A percentile compares a stretch with the other conserved stretches of the same genome.
Evolutionary conservation across 495 filamentous ascomycete species (phyloP).

Genomic region (Penicillium ucsense): DNA sequence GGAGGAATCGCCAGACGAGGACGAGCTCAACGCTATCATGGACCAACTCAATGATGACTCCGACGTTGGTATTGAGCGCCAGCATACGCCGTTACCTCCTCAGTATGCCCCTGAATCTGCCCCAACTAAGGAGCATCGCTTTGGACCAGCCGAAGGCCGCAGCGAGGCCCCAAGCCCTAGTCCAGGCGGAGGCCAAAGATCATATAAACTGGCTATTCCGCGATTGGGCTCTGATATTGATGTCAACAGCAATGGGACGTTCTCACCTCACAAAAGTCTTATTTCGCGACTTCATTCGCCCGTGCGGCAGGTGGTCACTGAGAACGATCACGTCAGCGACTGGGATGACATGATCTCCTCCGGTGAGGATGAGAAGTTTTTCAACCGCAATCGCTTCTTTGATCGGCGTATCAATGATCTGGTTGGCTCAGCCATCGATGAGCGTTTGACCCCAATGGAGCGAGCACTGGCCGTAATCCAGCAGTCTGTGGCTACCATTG

Average conservation of each 20-base stretch:
- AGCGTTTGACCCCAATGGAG: conserved; percentile 69
- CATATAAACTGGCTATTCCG: conserved; percentile 34
- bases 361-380: conserved; percentile 70
- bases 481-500: conserved; percentile 47
- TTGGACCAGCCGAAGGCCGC: conserved; percentile 45
- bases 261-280: conserved; percentile 30
- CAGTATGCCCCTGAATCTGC: conserved; percentile 22
- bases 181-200: conserved; percentile 47
- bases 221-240: conserved; percentile 34
- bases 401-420: conserved; percentile 79
- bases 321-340: conserved; percentile 65
- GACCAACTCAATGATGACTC: conserved; percentile 63
- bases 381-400: conserved; percentile 67
- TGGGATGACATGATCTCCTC: conserved; percentile 85
- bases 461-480: conserved; percentile 67
- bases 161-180: conserved; percentile 72
- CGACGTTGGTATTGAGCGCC: conserved; percentile 59
- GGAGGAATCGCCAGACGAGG: conserved; percentile 48
- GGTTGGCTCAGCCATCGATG: conserved; percentile 67
- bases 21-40: conserved; percentile 82
- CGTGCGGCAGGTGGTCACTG: conserved; percentile 56
- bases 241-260: conserved; percentile 26
- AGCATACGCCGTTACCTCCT: conserved; percentile 31
- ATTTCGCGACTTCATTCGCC: conserved; percentile 40
- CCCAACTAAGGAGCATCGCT: conserved; percentile 46